These are phyloP conservation scores for Aspergillus amoenus DNA, from an alignment of 2,329 filamentous ascomycete genomes.

Conservation along the genomic window DNA sequence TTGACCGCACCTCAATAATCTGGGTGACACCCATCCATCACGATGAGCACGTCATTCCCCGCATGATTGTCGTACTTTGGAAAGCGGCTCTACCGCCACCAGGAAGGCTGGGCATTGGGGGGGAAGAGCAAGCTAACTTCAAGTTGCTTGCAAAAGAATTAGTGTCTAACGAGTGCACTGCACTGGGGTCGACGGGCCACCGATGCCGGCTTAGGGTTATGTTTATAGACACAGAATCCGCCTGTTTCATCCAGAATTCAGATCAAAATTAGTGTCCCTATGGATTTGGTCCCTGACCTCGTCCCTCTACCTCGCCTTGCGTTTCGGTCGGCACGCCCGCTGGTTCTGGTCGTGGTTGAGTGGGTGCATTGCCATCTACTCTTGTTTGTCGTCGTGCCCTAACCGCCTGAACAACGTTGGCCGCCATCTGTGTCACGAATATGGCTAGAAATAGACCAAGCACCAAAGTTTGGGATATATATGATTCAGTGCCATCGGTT, in stretches of 20 bases:
- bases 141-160: background rate
- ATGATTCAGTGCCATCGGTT: conserved; percentile 18
- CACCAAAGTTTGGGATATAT: conserved; percentile 34
- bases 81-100: background rate
- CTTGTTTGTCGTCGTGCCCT: conserved; percentile 22
- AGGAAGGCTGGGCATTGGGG: background rate
- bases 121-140: background rate
- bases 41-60: background rate
- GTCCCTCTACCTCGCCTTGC: conserved; percentile 16
- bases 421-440: conserved; percentile 30
- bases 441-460: conserved; percentile 32
- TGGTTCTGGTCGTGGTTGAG: conserved; percentile 1
- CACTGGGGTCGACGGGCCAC: background rate
- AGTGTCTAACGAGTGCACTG: background rate
- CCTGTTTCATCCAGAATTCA: background rate
- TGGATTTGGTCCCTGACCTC: background rate
- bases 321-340: conserved; percentile 2
- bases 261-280: background rate
- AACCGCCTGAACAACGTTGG: conserved; percentile 29
- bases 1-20: background rate
- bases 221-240: background rate
- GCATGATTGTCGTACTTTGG: background rate
- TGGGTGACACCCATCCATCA: background rate
- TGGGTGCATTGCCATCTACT: conserved; percentile 1
- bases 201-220: background rate